These are phyloP conservation scores for Cercospora sesami DNA, from an alignment of 2,329 filamentous ascomycete species.

Conservation along the genomic window DNA sequence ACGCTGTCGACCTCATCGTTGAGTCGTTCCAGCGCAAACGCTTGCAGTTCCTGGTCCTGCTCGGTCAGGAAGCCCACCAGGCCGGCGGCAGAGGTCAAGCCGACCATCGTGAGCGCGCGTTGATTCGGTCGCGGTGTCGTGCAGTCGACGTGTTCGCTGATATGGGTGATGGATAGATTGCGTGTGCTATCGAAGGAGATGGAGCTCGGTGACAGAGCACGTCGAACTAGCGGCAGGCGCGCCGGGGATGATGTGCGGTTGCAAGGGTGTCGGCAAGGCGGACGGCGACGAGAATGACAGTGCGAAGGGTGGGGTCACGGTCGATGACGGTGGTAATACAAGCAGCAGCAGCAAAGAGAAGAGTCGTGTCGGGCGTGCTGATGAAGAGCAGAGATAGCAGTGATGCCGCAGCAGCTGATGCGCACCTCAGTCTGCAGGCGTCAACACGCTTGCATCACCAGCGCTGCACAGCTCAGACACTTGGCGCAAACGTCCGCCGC, in stretches of 20 bases:
- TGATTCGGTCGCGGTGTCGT: neutral
- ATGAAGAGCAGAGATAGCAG: neutral
- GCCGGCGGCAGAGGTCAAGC: conserved; percentile 89
- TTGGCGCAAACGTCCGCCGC: neutral
- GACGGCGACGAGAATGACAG: conserved; percentile 8
- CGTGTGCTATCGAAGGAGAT: neutral
- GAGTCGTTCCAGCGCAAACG: conserved; percentile 90
- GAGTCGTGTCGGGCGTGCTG: neutral
- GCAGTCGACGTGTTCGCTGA: neutral
- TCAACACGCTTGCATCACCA: conserved; percentile 4
- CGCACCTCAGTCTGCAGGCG: conserved; percentile 1
- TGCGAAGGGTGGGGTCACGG: neutral
- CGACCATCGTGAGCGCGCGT: conserved; percentile 65
- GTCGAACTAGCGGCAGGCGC: conserved; percentile 5
- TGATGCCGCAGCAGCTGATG: neutral
- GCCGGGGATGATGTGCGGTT: conserved; percentile 10
- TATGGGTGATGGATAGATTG: neutral
- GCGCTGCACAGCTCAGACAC: conserved; percentile 3
- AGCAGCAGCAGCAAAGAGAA: neutral
- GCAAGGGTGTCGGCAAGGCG: neutral
- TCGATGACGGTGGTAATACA: neutral
- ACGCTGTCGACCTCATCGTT: conserved; percentile 96
- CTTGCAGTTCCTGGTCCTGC: conserved; percentile 88
- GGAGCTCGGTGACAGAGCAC: conserved; percentile 7
- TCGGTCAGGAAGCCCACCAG: conserved; percentile 94